These are phyloP conservation scores for Trichoderma hamatum DNA, from an alignment of 2,329 filamentous ascomycete species.

Conservation along the genomic window DNA sequence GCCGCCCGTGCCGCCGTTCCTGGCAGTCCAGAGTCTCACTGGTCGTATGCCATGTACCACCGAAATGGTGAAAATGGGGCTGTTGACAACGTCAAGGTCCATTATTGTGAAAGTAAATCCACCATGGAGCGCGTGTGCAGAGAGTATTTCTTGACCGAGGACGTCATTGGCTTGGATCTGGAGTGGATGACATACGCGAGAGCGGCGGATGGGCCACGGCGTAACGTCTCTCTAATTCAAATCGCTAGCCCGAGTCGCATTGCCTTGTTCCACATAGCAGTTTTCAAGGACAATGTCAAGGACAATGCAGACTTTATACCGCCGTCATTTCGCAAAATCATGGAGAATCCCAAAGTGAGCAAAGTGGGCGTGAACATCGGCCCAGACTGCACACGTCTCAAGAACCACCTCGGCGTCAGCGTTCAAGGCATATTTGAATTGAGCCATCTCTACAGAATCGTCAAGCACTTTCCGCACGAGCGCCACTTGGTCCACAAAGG, in stretches of 20 bases:
- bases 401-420: slow-evolving; percentile 65
- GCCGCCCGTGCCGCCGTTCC: slow-evolving; percentile 51
- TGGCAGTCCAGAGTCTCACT: slow-evolving; percentile 59
- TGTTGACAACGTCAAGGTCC: slow-evolving; percentile 63
- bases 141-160: slow-evolving; percentile 67
- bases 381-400: slow-evolving; percentile 70
- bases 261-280: slow-evolving; percentile 78
- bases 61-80: slow-evolving; percentile 48
- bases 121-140: slow-evolving; percentile 68
- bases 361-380: slow-evolving; percentile 80
- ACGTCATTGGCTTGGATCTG: slow-evolving; percentile 83
- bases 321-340: slow-evolving; percentile 69
- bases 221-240: slow-evolving; percentile 81
- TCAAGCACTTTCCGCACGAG: slow-evolving; percentile 63
- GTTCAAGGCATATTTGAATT: slow-evolving; percentile 75
- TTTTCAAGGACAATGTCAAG: slow-evolving; percentile 56
- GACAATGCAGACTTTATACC: slow-evolving; percentile 63
- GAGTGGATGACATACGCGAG: slow-evolving; percentile 72
- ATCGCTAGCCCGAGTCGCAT: slow-evolving; percentile 76
- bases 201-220: slow-evolving; percentile 53
- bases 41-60: slow-evolving; percentile 70
- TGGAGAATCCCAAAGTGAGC: slow-evolving; percentile 69
- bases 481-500: slow-evolving; percentile 65
- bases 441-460: slow-evolving; percentile 77
- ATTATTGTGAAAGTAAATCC: slow-evolving; percentile 73